These are phyloP conservation scores for Podospora bellae-mahoneyi DNA, from an alignment of 495 filamentous ascomycete species.

Conservation along the genomic window DNA sequence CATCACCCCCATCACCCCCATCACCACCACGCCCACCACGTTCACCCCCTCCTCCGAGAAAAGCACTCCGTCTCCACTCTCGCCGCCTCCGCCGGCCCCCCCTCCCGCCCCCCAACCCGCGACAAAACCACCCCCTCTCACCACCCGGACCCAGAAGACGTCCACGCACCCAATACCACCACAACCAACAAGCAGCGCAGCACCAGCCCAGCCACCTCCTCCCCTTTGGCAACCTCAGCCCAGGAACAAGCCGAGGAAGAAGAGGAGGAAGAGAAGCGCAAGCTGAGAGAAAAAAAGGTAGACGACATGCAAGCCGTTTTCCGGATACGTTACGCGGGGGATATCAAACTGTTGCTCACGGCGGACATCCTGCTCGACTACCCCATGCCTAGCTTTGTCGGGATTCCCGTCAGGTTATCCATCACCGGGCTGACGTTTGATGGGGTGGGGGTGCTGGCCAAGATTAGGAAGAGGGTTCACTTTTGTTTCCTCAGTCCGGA, in stretches of 20 bases:
- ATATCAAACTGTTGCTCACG: constrained; percentile 80
- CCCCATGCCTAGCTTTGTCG: constrained; percentile 94
- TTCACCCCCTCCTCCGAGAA: constrained; percentile 51
- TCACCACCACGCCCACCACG: constrained; percentile 50
- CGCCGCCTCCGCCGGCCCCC: constrained; percentile 30
- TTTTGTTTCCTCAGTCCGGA: constrained; percentile 91
- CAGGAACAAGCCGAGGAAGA: constrained; percentile 26
- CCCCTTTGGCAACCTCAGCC: constrained; percentile 1
- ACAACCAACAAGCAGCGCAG: background rate
- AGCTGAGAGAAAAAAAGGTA: constrained; percentile 49
- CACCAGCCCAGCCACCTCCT: background rate
- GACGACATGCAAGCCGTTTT: constrained; percentile 87
- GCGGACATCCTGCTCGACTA: constrained; percentile 96
- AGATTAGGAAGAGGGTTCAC: constrained; percentile 77
- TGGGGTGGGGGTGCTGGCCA: constrained; percentile 85
- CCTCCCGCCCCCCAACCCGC: constrained; percentile 49
- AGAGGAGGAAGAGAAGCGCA: constrained; percentile 31
- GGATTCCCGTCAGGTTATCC: constrained; percentile 83
- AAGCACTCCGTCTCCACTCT: constrained; percentile 55
- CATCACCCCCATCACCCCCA: constrained; percentile 42
- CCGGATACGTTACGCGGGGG: constrained; percentile 80
- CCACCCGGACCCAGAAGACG: background rate
- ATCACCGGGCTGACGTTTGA: constrained; percentile 94
- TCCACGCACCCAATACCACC: background rate
- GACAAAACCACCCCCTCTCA: constrained; percentile 23